Evolutionary conservation across 805 yeast genomes (phyloP), one percentile per base, ranked within the genome.

Genomic region (Monosporozyma unispora): DNA sequence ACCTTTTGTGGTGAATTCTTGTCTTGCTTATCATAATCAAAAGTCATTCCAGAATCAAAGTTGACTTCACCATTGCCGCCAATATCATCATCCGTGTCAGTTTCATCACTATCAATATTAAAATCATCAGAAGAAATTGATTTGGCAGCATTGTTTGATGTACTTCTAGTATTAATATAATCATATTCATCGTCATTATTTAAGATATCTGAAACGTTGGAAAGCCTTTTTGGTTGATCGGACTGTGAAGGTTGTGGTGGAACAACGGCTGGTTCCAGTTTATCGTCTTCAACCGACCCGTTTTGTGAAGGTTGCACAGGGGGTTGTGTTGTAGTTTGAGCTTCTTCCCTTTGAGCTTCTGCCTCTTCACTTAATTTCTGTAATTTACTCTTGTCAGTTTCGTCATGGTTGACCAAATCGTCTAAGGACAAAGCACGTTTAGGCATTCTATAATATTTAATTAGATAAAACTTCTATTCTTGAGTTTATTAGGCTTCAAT

Each of bases 381-480:
- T 25, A 57, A 43, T 51, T 58, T 56, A 12, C 37, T 48, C 16
- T 52, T 54, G 19, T 59, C 64, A 35, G 47, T 54, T n/a, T 58
- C 60, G 45, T 66, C 70, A 51, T 66, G 69, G 49, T 67, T 65
- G 16, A 67, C 70, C 48, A 67, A 46, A 48, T 67, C 69, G 44
- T 63, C 67, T 42, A 67, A 45, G 1, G 71, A 66, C 28, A 67
- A 49, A 6, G 66, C 68, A 33, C 69, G 59, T 39, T 62, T 64
- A 0, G 54, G 37, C 56, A 53, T 53, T 23, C 28, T 18, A 14
- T 11, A 11, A 11, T 31, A 4, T 29, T 6, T 16, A 11, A n/a
- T 31, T 14, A 31, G 4, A 2, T 18, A 18, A 18, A 37, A 37
- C 14, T 37, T 18, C 40, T 18, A 10, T 19, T 37, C 4, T 18